These are phyloP conservation scores for Xylaria bambusicola DNA, from an alignment of 495 filamentous ascomycete species.

Conservation along the genomic window DNA sequence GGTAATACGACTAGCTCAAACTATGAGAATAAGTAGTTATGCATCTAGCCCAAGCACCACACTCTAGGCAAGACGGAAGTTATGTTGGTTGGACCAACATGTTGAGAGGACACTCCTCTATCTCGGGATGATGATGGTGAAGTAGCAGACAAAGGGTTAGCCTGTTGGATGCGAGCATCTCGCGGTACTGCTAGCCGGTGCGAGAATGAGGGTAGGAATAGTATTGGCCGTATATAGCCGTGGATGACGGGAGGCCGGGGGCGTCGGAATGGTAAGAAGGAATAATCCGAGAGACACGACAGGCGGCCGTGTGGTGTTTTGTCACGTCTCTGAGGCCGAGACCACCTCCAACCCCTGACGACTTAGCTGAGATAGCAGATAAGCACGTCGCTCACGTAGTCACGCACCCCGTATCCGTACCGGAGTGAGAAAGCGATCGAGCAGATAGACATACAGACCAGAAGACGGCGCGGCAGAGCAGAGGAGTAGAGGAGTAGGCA, in stretches of 20 bases:
- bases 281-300: conserved; percentile 7
- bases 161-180: neutral
- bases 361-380: neutral
- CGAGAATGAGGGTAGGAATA: neutral
- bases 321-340: neutral
- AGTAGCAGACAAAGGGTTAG: neutral
- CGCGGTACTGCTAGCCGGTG: neutral
- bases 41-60: neutral
- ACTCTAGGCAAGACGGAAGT: conserved; percentile 1
- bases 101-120: neutral
- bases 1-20: no score
- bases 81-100: neutral
- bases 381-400: neutral
- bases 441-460: neutral
- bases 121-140: neutral
- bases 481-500: no score
- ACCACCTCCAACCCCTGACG: neutral
- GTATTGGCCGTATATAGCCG: neutral
- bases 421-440: no score
- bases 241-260: conserved; percentile 1
- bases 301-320: conserved; percentile 8
- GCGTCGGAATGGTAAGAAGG: conserved; percentile 2
- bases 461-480: neutral
- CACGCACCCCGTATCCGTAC: no score
- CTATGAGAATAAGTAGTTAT: conserved; percentile 1